Evolutionary conservation across 1,284 basidiomycete species (phyloP).

Genomic region (Cystobasidium sp.): DNA sequence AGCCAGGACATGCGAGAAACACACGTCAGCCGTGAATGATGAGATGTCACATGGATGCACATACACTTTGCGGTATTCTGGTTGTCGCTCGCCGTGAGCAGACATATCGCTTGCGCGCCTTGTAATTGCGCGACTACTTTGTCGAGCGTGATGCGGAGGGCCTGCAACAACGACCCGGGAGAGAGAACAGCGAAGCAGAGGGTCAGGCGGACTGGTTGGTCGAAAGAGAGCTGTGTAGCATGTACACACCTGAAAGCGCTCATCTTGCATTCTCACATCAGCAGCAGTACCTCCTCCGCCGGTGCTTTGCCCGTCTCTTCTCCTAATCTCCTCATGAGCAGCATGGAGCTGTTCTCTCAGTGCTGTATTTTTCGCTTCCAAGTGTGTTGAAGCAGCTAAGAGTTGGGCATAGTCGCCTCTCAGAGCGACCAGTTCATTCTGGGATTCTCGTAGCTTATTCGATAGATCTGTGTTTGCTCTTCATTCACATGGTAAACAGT

Average conservation of each 20-base stretch:
- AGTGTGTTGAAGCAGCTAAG: slow-evolving; percentile 45
- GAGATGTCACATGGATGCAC: background rate
- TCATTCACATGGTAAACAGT: slow-evolving; percentile 9
- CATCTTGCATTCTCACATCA: slow-evolving; percentile 25
- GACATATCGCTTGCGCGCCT: slow-evolving; percentile 35
- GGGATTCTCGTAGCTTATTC: slow-evolving; percentile 33
- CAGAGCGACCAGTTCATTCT: slow-evolving; percentile 48
- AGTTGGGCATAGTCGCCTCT: slow-evolving; percentile 49
- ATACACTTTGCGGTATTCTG: slow-evolving; percentile 16
- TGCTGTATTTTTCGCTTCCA: slow-evolving; percentile 45
- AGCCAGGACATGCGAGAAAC: background rate
- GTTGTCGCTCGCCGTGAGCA: slow-evolving; percentile 11
- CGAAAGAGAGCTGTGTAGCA: background rate
- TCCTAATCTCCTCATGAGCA: slow-evolving; percentile 39
- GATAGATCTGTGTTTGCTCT: slow-evolving; percentile 51
- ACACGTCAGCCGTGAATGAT: background rate
- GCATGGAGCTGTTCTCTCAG: slow-evolving; percentile 41
- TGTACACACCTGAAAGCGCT: background rate
- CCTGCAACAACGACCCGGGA: background rate
- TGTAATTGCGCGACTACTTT: slow-evolving; percentile 40
- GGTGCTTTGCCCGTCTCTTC: slow-evolving; percentile 5
- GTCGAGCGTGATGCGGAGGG: slow-evolving; percentile 33
- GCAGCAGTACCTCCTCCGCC: background rate
- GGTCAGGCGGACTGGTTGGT: background rate
- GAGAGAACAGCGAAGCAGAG: background rate